Percentiles rank a stretch among this genome's conserved stretches.
These are phyloP conservation scores for Gardenia jasminoides DNA, from an alignment of 257 asterid species.

Conservation along the genomic window DNA sequence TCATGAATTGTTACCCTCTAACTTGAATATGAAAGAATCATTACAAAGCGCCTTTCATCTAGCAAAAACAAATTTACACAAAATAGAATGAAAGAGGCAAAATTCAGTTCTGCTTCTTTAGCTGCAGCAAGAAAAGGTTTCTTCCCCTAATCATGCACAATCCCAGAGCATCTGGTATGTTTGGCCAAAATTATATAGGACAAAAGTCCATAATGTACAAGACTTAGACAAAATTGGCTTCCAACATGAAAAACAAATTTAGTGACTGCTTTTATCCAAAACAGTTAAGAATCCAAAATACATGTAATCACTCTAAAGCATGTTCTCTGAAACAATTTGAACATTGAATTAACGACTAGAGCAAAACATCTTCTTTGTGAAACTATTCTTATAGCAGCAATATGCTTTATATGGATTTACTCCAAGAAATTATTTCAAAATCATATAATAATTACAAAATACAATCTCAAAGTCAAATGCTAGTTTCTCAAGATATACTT, in stretches of 20 bases:
- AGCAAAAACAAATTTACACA: not conserved
- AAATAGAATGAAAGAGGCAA: not conserved
- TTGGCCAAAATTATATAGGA: not conserved
- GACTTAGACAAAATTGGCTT: not conserved
- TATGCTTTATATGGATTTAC: not conserved
- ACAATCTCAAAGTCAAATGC: not conserved
- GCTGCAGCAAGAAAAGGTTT: not conserved
- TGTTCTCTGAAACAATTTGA: not conserved
- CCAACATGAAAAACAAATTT: not conserved
- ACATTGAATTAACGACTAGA: not conserved
- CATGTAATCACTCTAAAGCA: not conserved
- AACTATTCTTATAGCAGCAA: not conserved
- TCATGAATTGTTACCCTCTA: not conserved
- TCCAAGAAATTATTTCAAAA: not conserved
- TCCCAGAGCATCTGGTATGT: not conserved
- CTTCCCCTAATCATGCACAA: not conserved
- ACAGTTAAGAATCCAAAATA: not conserved
- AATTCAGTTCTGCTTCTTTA: not conserved
- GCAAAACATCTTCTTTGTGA: not conserved
- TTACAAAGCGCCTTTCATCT: not conserved
- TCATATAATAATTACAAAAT: not conserved
- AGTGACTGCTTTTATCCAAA: not conserved
- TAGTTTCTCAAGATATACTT: not conserved
- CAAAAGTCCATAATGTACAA: not conserved
- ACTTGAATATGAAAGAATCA: not conserved